Evolutionary conservation across 148 eudicot genomes (phyloP).

Genomic region (Chenopodium album): DNA sequence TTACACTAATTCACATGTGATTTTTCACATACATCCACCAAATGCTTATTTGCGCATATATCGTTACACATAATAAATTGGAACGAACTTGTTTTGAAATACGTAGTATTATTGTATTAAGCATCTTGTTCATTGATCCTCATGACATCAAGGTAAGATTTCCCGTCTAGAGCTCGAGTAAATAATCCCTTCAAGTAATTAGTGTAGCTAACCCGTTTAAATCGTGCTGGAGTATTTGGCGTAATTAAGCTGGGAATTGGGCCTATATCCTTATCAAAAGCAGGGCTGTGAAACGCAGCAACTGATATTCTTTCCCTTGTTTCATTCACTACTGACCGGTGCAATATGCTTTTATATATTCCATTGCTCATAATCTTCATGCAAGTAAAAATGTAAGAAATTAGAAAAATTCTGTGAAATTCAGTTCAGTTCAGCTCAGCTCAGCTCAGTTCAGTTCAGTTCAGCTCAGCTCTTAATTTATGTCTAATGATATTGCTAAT

Average conservation of each 20-base stretch:
- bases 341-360: conserved; percentile 36
- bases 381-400: neutral
- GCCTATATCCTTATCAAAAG: conserved; percentile 10
- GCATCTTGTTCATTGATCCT: neutral
- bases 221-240: conserved; percentile 22
- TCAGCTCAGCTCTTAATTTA: too few species aligned
- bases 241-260: conserved; percentile 26
- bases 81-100: too few species aligned
- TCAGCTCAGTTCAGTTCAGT: too few species aligned
- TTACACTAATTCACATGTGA: too few species aligned
- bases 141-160: conserved; percentile 32
- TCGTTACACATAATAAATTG: too few species aligned
- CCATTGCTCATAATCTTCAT: conserved; percentile 37
- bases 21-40: too few species aligned
- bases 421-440: too few species aligned
- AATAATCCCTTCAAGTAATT: conserved; percentile 25
- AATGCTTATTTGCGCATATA: too few species aligned
- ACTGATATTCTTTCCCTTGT: conserved; percentile 34
- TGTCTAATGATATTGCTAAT: too few species aligned
- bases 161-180: conserved; percentile 20
- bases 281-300: conserved; percentile 34
- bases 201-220: neutral
- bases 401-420: neutral
- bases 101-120: too few species aligned
- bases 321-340: conserved; percentile 31